A percentile compares a stretch with the other conserved stretches of the same genome.
Evolutionary conservation across 2,329 filamentous ascomycete species (phyloP).

Genomic region (Ploettnerulaceae sp.): DNA sequence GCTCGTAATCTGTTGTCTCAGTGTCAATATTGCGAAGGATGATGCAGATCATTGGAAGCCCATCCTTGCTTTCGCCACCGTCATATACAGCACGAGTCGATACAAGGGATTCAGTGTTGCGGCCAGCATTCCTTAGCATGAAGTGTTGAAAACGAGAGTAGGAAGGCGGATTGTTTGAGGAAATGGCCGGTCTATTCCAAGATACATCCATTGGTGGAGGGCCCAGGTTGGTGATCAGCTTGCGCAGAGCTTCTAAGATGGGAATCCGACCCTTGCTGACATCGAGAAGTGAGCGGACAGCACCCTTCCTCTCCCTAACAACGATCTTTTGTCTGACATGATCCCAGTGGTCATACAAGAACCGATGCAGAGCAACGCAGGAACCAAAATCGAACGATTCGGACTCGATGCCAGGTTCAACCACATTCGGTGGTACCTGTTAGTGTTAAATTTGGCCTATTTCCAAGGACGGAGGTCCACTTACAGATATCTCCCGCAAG

Average conservation of each 20-base stretch:
- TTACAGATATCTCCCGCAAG: slow-evolving; percentile 61
- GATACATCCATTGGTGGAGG: slow-evolving; percentile 64
- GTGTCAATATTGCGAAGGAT: slow-evolving; percentile 63
- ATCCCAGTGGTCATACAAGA: slow-evolving; percentile 68
- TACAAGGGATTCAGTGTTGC: slow-evolving; percentile 58
- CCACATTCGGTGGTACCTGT: slow-evolving; percentile 44
- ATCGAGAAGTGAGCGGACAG: slow-evolving; percentile 51
- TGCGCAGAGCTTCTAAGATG: slow-evolving; percentile 55
- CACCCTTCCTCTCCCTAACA: slow-evolving; percentile 53
- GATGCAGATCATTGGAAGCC: slow-evolving; percentile 62
- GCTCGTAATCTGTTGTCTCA: slow-evolving; percentile 61
- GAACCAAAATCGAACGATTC: slow-evolving; percentile 65
- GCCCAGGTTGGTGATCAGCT: slow-evolving; percentile 60
- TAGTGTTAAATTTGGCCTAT: slow-evolving; percentile 7
- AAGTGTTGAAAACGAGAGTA: slow-evolving; percentile 69
- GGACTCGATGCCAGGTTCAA: slow-evolving; percentile 39
- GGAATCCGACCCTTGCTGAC: slow-evolving; percentile 48
- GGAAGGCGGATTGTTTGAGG: slow-evolving; percentile 55
- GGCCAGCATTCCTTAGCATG: slow-evolving; percentile 65
- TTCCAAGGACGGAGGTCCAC: slow-evolving; percentile 25
- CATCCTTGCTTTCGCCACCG: slow-evolving; percentile 66
- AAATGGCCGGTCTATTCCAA: slow-evolving; percentile 64
- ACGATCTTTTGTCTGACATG: slow-evolving; percentile 61
- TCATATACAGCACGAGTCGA: slow-evolving; percentile 64
- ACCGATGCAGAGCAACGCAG: slow-evolving; percentile 64